phyloP scores from a whole-genome alignment of 2,329 filamentous ascomycete genomes.

The Fusarium albidum region DNA sequence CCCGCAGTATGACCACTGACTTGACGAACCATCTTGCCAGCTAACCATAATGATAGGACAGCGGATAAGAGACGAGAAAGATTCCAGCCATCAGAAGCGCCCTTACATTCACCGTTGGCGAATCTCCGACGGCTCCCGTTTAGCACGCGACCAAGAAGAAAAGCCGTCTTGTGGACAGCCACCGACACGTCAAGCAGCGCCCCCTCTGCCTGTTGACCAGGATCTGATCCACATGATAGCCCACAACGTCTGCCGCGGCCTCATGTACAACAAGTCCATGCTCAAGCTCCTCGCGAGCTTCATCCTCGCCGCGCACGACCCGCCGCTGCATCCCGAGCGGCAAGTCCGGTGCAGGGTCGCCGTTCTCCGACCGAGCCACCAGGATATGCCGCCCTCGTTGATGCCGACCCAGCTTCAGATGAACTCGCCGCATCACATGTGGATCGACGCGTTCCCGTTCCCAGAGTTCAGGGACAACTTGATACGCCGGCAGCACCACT shows the following conservation, averaged over 20 bases:
- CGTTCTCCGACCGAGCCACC: slow-evolving; percentile 1
- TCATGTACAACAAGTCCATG: slow-evolving; percentile 17
- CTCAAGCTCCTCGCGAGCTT: slow-evolving; percentile 1
- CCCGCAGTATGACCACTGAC: background rate
- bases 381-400: slow-evolving; percentile 10
- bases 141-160: rapidly evolving
- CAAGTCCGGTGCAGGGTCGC: background rate
- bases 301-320: background rate
- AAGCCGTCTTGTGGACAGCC: too few relatives aligned
- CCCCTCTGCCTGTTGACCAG: slow-evolving; percentile 13
- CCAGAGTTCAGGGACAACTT: slow-evolving; percentile 27
- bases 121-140: background rate
- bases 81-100: background rate
- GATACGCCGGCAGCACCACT: slow-evolving; percentile 10
- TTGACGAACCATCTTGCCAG: too few relatives aligned
- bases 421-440: slow-evolving; percentile 21
- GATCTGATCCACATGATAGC: slow-evolving; percentile 17
- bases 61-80: slow-evolving; percentile 2
- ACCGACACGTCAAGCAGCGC: too few relatives aligned
- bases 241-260: slow-evolving; percentile 23
- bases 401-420: slow-evolving; percentile 30
- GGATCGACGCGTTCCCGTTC: slow-evolving; percentile 26
- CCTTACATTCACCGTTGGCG: slow-evolving; percentile 27
- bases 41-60: background rate
- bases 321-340: background rate